phyloP scores from a whole-genome alignment of 352 stramenopile genomes.

The Globisporangium polare region DNA sequence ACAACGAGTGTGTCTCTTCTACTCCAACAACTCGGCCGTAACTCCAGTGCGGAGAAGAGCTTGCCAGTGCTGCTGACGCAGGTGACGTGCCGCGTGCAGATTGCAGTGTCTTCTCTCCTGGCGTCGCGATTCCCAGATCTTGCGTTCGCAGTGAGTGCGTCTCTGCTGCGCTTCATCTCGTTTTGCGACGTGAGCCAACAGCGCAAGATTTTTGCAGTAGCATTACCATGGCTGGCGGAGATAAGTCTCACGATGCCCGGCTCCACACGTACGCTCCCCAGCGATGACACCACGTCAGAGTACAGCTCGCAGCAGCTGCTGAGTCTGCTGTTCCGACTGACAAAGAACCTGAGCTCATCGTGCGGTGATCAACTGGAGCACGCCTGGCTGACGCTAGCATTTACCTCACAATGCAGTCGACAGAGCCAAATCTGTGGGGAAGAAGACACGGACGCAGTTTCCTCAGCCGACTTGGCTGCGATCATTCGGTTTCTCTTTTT shows the following conservation, averaged over 20 bases:
- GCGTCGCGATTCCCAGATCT: conserved; percentile 28
- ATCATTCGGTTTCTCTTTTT: conserved; percentile 49
- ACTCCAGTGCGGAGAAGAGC: conserved; percentile 3
- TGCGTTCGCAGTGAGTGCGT: conserved; percentile 30
- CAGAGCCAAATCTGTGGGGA: conserved; percentile 8
- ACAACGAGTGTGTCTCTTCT: neutral
- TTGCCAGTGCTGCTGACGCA: conserved; percentile 18
- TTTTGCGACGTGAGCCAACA: conserved; percentile 32
- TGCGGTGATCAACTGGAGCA: conserved; percentile 60
- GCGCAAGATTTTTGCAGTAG: conserved; percentile 44
- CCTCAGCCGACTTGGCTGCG: conserved; percentile 16
- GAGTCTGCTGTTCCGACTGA: conserved; percentile 51
- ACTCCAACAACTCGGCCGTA: neutral
- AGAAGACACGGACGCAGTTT: neutral
- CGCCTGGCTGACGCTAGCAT: conserved; percentile 58
- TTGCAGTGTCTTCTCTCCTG: conserved; percentile 27
- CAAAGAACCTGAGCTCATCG: conserved; percentile 27
- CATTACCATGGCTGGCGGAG: conserved; percentile 57
- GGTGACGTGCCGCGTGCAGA: conserved; percentile 27
- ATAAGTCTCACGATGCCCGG: conserved; percentile 16
- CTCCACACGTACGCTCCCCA: neutral
- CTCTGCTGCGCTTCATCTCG: conserved; percentile 39
- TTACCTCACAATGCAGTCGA: conserved; percentile 19
- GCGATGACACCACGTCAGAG: conserved; percentile 6
- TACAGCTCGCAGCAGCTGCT: conserved; percentile 25